A percentile compares a stretch with the other conserved stretches of the same genome.
Evolutionary conservation across 2,329 filamentous ascomycete species (phyloP).

Genomic region (Saccharata proteae): DNA sequence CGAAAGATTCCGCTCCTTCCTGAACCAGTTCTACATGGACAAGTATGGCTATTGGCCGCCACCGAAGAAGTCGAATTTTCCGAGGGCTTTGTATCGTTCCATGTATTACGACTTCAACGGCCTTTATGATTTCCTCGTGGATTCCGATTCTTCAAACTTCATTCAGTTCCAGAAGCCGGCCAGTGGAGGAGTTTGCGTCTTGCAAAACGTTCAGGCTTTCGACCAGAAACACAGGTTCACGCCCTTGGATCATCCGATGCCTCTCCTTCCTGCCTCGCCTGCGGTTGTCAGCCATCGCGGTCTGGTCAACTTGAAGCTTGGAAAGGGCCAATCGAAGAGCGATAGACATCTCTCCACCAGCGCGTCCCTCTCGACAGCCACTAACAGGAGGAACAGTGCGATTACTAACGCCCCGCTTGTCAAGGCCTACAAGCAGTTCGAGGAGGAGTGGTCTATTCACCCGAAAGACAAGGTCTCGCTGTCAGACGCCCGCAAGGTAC

Average conservation of each 20-base stretch:
- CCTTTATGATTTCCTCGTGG: conserved; percentile 60
- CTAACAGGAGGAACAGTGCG: conserved; percentile 29
- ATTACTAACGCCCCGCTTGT: conserved; percentile 43
- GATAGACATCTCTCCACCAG: conserved; percentile 22
- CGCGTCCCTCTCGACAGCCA: conserved; percentile 31
- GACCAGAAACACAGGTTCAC: conserved; percentile 48
- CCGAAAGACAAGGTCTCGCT: conserved; percentile 46
- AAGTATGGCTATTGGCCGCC: conserved; percentile 66
- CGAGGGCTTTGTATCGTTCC: conserved; percentile 44
- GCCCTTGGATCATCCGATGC: conserved; percentile 52
- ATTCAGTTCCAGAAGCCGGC: conserved; percentile 42
- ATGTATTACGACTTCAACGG: conserved; percentile 61
- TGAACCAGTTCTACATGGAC: conserved; percentile 53
- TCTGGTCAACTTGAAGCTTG: conserved; percentile 22
- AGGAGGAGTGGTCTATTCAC: conserved; percentile 39
- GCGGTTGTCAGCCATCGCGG: conserved; percentile 17
- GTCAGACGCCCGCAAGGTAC: conserved; percentile 60
- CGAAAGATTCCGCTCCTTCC: conserved; percentile 57
- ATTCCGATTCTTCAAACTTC: conserved; percentile 41
- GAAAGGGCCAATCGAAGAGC: conserved; percentile 26
- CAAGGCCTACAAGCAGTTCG: conserved; percentile 56
- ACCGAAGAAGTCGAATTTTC: conserved; percentile 37
- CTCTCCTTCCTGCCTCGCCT: conserved; percentile 46
- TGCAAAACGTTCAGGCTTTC: conserved; percentile 57
- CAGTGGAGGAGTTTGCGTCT: conserved; percentile 56